phyloP scores from a whole-genome alignment of 2,329 filamentous ascomycete species.

The Botryotinia globosa region DNA sequence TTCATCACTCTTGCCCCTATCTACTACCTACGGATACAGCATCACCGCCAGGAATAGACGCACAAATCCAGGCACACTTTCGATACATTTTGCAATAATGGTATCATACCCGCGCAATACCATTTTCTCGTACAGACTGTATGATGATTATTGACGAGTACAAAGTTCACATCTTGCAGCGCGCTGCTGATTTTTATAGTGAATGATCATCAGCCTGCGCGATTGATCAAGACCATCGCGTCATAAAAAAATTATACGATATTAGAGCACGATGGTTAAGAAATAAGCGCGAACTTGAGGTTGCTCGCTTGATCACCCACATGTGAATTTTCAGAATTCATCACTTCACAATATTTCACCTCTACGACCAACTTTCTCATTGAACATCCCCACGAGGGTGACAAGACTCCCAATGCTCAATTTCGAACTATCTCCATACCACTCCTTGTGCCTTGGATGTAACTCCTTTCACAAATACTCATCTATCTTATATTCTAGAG shows the following conservation, averaged over 20 bases:
- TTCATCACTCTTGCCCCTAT: not conserved
- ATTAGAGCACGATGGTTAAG: not conserved
- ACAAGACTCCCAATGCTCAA: not conserved
- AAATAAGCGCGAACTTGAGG: not conserved
- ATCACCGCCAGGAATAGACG: not conserved
- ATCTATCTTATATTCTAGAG: not conserved
- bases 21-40: too few relatives aligned
- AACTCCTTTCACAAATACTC: too few relatives aligned
- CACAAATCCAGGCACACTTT: not conserved
- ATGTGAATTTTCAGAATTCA: not conserved
- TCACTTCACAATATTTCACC: not conserved
- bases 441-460: not conserved
- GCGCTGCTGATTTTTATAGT: too few relatives aligned
- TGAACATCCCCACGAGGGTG: not conserved
- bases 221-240: not conserved
- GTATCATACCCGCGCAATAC: too few relatives aligned
- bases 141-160: too few relatives aligned
- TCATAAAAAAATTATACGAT: too few relatives aligned
- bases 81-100: too few relatives aligned
- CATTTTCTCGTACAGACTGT: too few relatives aligned
- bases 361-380: not conserved
- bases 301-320: not conserved
- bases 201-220: too few relatives aligned
- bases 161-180: too few relatives aligned
- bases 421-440: not conserved